phyloP scores from a whole-genome alignment of 1,284 basidiomycete genomes.

The Heliocybe sulcata region DNA sequence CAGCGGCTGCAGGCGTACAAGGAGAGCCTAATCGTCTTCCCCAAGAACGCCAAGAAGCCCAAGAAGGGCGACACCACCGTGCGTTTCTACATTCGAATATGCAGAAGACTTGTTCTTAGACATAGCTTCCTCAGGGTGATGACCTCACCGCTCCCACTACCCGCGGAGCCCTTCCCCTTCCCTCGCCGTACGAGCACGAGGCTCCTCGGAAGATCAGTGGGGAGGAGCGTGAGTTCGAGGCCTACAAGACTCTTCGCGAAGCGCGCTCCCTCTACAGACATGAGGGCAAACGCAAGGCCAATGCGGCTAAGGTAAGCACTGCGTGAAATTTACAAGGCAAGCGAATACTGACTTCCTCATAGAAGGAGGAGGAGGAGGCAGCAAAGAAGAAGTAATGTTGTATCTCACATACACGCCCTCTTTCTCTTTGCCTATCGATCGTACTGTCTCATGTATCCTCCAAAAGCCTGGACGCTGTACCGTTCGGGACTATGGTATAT shows the following conservation, averaged over 20 bases:
- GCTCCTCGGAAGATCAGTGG: slow-evolving; percentile 89
- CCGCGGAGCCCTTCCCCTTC: slow-evolving; percentile 66
- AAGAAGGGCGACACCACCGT: slow-evolving; percentile 93
- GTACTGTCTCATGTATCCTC: slow-evolving; percentile 16
- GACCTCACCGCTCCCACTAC: slow-evolving; percentile 81
- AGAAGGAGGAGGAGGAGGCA: slow-evolving; percentile 91
- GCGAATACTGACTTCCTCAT: slow-evolving; percentile 10
- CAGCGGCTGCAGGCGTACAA: slow-evolving; percentile 96
- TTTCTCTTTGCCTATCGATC: slow-evolving; percentile 20
- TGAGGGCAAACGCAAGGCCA: slow-evolving; percentile 82
- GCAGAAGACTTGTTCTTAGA: slow-evolving; percentile 4
- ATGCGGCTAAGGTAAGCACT: slow-evolving; percentile 66
- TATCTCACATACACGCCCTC: slow-evolving; percentile 2
- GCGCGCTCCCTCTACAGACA: slow-evolving; percentile 81
- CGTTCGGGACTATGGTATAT: neutral
- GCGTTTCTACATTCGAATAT: slow-evolving; percentile 24
- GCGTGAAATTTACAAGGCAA: slow-evolving; percentile 2
- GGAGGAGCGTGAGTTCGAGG: slow-evolving; percentile 87
- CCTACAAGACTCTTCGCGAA: slow-evolving; percentile 85
- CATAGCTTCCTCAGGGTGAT: slow-evolving; percentile 49
- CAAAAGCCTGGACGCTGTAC: neutral
- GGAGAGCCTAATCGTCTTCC: slow-evolving; percentile 85
- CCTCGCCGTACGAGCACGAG: slow-evolving; percentile 66
- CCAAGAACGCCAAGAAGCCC: slow-evolving; percentile 91
- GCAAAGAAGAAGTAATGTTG: slow-evolving; percentile 82